phyloP scores from a whole-genome alignment of 2,329 filamentous ascomycete genomes.

The Ceratocystis harringtonii region DNA sequence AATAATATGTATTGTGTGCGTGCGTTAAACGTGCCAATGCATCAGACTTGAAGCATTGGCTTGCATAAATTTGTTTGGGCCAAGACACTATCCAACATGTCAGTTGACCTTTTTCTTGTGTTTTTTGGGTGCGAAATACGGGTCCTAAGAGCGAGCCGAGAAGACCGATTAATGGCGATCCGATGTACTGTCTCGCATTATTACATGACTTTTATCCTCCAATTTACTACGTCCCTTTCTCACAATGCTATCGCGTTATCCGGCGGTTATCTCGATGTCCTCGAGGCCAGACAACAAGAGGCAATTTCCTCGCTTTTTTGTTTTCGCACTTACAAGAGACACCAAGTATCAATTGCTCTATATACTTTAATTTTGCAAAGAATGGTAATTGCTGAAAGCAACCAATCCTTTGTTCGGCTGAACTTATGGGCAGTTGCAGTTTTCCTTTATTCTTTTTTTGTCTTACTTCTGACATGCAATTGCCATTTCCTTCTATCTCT shows the following conservation, averaged over 20 bases:
- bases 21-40: background rate
- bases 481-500: background rate
- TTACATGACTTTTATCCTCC: background rate
- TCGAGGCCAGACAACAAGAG: background rate
- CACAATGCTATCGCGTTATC: background rate
- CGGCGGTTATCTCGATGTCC: background rate
- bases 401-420: background rate
- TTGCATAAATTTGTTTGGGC: slow-evolving; percentile 19
- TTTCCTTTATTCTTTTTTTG: too few relatives aligned
- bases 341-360: background rate
- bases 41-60: background rate
- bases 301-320: background rate
- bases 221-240: background rate
- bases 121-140: background rate
- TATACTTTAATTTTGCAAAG: too few relatives aligned
- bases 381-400: background rate
- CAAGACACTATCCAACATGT: slow-evolving; percentile 9
- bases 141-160: too few relatives aligned
- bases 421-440: background rate
- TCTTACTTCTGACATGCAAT: background rate
- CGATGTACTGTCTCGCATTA: background rate
- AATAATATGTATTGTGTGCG: background rate
- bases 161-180: too few relatives aligned
- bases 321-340: background rate
- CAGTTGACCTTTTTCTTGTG: background rate